These are phyloP conservation scores for Fusarium globosum DNA, from an alignment of 2,329 filamentous ascomycete species.

Conservation along the genomic window DNA sequence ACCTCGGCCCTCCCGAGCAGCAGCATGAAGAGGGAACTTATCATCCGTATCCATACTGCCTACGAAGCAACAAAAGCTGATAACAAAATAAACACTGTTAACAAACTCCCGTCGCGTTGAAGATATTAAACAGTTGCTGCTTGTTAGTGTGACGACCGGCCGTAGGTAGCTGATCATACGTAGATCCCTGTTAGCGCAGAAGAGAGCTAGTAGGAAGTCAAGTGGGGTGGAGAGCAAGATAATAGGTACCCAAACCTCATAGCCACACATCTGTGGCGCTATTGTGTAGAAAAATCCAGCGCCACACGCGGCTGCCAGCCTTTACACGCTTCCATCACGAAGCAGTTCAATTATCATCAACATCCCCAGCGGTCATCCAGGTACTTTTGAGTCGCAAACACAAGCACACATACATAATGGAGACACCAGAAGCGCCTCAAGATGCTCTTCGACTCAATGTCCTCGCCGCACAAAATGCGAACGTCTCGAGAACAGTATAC, in stretches of 20 bases:
- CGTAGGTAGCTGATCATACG: slow-evolving; percentile 11
- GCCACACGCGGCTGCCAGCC: slow-evolving; percentile 49
- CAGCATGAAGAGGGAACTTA: slow-evolving; percentile 88
- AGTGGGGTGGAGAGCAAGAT: neutral
- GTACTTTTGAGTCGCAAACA: slow-evolving; percentile 9
- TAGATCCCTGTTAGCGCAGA: neutral
- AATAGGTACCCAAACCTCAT: neutral
- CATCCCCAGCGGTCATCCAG: slow-evolving; percentile 33
- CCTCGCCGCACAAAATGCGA: slow-evolving; percentile 51
- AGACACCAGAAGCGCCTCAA: slow-evolving; percentile 48
- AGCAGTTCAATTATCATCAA: neutral
- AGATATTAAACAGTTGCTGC: neutral
- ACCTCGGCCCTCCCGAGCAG: slow-evolving; percentile 87
- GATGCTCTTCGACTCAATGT: slow-evolving; percentile 50
- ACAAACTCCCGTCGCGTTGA: neutral
- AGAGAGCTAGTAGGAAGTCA: neutral
- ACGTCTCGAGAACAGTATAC: slow-evolving; percentile 49
- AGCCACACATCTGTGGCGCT: slow-evolving; percentile 36
- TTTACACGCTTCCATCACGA: slow-evolving; percentile 37
- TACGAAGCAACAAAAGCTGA: neutral
- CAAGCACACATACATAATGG: slow-evolving; percentile 44
- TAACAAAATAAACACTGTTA: neutral
- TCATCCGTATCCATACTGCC: slow-evolving; percentile 53
- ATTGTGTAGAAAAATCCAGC: neutral
- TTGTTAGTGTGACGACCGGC: neutral